phyloP scores from a whole-genome alignment of 2,329 filamentous ascomycete genomes.

The Didymella arachidicola region DNA sequence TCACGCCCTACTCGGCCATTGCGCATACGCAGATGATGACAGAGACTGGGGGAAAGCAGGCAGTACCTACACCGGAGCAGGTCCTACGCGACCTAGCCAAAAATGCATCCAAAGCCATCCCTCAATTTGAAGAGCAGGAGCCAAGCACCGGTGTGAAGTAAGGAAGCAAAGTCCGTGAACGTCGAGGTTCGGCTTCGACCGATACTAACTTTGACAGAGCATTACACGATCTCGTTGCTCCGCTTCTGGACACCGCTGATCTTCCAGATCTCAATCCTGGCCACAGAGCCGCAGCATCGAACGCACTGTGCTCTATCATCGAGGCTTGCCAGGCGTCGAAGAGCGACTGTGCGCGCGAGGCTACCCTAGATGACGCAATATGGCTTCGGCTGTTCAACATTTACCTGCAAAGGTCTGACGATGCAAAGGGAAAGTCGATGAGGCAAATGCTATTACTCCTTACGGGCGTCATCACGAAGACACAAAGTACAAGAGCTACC shows the following conservation, averaged over 20 bases:
- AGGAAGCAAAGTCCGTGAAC: constrained; percentile 48
- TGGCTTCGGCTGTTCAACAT: constrained; percentile 53
- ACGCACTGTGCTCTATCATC: constrained; percentile 56
- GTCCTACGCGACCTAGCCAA: constrained; percentile 39
- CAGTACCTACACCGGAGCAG: constrained; percentile 36
- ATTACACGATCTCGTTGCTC: constrained; percentile 38
- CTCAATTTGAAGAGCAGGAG: constrained; percentile 37
- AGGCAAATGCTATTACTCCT: constrained; percentile 56
- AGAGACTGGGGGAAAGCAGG: constrained; percentile 4
- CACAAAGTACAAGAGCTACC: constrained; percentile 28
- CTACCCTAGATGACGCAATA: constrained; percentile 47
- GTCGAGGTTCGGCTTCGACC: constrained; percentile 25
- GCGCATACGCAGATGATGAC: constrained; percentile 2
- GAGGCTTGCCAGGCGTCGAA: constrained; percentile 50
- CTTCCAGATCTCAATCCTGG: constrained; percentile 41
- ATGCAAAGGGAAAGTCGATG: constrained; percentile 57
- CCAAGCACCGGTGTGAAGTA: constrained; percentile 45
- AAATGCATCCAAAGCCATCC: constrained; percentile 35
- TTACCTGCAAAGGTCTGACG: constrained; percentile 54
- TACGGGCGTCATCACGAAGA: constrained; percentile 47
- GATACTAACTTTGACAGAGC: constrained; percentile 40
- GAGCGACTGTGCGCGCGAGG: constrained; percentile 33
- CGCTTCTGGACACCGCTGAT: constrained; percentile 46
- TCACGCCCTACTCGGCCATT: constrained; percentile 6
- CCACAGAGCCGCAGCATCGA: constrained; percentile 58